These are phyloP conservation scores for Umbelopsis ramanniana DNA, from an alignment of 192 early-diverging fungal species.

Conservation along the genomic window DNA sequence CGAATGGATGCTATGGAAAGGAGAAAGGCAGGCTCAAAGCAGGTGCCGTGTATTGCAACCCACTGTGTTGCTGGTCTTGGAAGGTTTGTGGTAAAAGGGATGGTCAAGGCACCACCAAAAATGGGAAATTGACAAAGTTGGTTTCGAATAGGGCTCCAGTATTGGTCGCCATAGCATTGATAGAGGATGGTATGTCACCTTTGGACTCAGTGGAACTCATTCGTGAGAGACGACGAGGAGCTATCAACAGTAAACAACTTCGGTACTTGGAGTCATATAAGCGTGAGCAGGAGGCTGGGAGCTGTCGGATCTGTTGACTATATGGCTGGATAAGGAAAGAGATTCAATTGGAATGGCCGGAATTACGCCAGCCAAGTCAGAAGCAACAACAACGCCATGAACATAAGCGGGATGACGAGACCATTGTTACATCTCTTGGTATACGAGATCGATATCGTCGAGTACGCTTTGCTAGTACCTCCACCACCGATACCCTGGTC, in stretches of 20 bases:
- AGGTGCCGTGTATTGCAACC: slow-evolving; percentile 61
- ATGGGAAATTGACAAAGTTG: neutral
- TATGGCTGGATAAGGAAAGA: slow-evolving; percentile 17
- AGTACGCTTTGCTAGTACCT: slow-evolving; percentile 14
- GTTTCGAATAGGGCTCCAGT: slow-evolving; percentile 64
- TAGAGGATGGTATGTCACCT: slow-evolving; percentile 59
- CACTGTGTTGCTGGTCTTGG: slow-evolving; percentile 89
- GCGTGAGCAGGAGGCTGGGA: slow-evolving; percentile 21
- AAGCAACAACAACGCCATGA: neutral
- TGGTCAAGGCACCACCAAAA: neutral
- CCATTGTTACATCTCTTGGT: neutral
- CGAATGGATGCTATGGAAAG: slow-evolving; percentile 30
- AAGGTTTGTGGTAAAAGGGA: slow-evolving; percentile 39
- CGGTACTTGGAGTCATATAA: slow-evolving; percentile 59
- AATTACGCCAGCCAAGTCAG: neutral
- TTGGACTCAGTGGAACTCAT: slow-evolving; percentile 62
- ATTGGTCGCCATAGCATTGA: slow-evolving; percentile 66
- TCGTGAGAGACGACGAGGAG: slow-evolving; percentile 58
- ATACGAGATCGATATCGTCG: neutral
- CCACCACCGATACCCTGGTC: neutral
- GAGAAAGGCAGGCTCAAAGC: slow-evolving; percentile 15
- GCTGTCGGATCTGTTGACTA: slow-evolving; percentile 20
- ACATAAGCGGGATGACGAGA: neutral
- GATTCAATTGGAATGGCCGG: neutral
- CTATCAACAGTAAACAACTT: slow-evolving; percentile 58